Evolutionary conservation across 345 rosid genomes (phyloP).

Genomic region (Lepidium aucheri): DNA sequence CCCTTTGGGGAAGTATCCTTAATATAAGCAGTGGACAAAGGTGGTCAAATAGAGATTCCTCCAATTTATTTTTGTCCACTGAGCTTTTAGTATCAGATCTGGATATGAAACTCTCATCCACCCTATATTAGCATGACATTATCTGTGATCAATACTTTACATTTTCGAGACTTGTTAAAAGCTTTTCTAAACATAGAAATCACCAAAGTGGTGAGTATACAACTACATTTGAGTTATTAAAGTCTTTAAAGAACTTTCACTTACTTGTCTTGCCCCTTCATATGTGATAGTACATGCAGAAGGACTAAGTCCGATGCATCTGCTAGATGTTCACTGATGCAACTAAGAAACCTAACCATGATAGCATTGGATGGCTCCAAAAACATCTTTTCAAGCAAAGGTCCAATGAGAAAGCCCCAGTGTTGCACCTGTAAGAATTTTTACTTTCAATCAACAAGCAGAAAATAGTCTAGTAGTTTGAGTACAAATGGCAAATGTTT

Average conservation of each 20-base stretch:
- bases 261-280: slow-evolving; percentile 59
- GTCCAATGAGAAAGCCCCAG: slow-evolving; percentile 55
- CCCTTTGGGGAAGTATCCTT: slow-evolving; percentile 74
- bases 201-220: neutral
- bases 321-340: slow-evolving; percentile 57
- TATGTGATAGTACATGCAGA: slow-evolving; percentile 41
- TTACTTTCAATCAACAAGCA: slow-evolving; percentile 2
- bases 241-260: slow-evolving; percentile 12
- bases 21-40: slow-evolving; percentile 84
- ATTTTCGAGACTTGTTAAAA: neutral
- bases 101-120: slow-evolving; percentile 32
- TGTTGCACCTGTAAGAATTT: slow-evolving; percentile 52
- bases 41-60: slow-evolving; percentile 54
- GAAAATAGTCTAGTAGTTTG: neutral
- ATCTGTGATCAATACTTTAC: neutral
- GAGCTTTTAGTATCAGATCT: slow-evolving; percentile 31
- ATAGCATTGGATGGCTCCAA: slow-evolving; percentile 80
- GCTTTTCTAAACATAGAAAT: neutral
- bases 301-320: slow-evolving; percentile 52
- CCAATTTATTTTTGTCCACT: slow-evolving; percentile 28
- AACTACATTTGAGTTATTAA: neutral
- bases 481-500: slow-evolving; percentile 10
- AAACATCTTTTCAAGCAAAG: slow-evolving; percentile 79
- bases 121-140: slow-evolving; percentile 18
- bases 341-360: slow-evolving; percentile 68